Base-by-base conservation (phyloP, 2,329 filamentous ascomycete genomes). In the Furcasterigmium furcatum region DNA sequence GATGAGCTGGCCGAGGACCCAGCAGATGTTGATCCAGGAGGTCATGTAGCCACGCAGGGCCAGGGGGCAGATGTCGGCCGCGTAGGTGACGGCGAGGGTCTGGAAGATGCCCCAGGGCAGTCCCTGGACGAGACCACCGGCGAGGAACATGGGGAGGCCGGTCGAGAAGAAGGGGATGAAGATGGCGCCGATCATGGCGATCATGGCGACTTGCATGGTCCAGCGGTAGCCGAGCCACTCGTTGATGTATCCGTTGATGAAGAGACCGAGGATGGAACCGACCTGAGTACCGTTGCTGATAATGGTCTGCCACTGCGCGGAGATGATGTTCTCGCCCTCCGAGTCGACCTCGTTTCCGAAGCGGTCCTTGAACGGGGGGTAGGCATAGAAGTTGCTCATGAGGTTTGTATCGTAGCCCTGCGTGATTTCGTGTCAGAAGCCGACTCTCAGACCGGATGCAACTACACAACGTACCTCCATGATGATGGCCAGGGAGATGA, bases 231-330 rank as follows among this genome's bases (percentile, higher is more conserved):
- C 73, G 25, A 60, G 67, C 14, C 63, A 58, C 29, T 74, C 64
- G 13, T 71, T 66, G 10, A 77, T 52, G 43, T 64, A 64, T 4
- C 77, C 77, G 46, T 72, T 73, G 19, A 74, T 47, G 9, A 74
- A 58, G 4, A 74, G 63, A 1, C 76, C 77, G 3, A 79, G 45
- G 18, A 80, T 73, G 13, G 68, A 64, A 4, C 76, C 76, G 9
- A 72, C 65, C 14, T 64, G 34, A 0, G 68, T 61, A 2, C 65
- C 73, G 30, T 73, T 73, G 24, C 63, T 61, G 1, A 80, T 59
- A 0, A 66, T 73, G 6, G 73, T 66, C 54, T 79, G 75, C 77
- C 77, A 80, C 2, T 67, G 53, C 3, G 34, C 34, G 2, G 34
- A 36, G 34, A 36, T 36, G 16, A 36, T 36, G n/a, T 36, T 36